Evolutionary conservation across 2,329 filamentous ascomycete genomes (phyloP), one percentile per base, ranked within the genome.

Genomic region (Allantophomopsis cytisporea): DNA sequence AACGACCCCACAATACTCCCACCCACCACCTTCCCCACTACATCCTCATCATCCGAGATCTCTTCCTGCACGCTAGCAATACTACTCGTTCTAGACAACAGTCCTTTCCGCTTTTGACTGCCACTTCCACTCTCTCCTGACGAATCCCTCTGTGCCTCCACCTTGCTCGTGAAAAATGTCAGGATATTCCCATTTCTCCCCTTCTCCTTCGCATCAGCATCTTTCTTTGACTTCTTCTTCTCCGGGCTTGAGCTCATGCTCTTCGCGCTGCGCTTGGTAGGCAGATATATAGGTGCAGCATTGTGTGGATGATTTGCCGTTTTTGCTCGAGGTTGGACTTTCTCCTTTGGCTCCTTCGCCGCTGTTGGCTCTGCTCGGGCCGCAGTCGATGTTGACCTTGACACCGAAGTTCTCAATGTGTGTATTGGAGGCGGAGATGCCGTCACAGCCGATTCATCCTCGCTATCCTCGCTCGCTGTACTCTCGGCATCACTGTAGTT

Each of bases 141-240:
- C 3, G 23, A 12, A 28, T 28, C 23, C 8, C 23, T 28, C 39
- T 57, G 55, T 31, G 63, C 65, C 45, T 76, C 69, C 7, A 68
- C 68, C 52, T 80, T 76, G 37, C 66, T 76, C 14, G 73, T 76
- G 47, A 80, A 80, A 14, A 80, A 62, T 0, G 70, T 28, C 23
- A 28, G 23, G 3, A 28, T 65, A 49, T 68, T 62, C 12, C 80
- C 60, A 47, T 80, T 69, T 3, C 64, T 72, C 6, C 68, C 69
- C 44, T 68, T 72, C 5, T 64, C 66, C 45, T 65, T 72, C 39
- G 71, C 69, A 6, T 64, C 63, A 5, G 54, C 35, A 43, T 64
- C 68, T n/a, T 50, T 52, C 59, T 50, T 57, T 34, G 47, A 46
- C 42, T 51, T 59, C 40, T 48, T 40, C 47, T 66, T 67, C 41